phyloP scores from a whole-genome alignment of 2,329 filamentous ascomycete genomes.

The Exophiala sideris region DNA sequence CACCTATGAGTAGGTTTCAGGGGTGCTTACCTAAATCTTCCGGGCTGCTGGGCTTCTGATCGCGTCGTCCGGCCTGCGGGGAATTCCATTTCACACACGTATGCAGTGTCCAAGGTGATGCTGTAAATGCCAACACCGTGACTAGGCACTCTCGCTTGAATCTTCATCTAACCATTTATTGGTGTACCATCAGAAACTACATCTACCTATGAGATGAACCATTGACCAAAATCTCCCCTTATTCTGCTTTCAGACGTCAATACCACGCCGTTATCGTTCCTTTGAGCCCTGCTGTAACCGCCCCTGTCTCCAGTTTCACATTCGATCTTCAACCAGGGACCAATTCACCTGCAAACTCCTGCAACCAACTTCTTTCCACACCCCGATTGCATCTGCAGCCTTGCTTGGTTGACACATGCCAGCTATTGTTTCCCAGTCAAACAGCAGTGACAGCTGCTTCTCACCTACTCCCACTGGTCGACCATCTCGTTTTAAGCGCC shows the following conservation, averaged over 20 bases:
- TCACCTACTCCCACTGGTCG: background rate
- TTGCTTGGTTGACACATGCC: background rate
- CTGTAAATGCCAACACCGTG: background rate
- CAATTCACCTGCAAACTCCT: background rate
- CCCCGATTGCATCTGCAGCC: background rate
- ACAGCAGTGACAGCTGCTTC: background rate
- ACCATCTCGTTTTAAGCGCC: conserved; percentile 7
- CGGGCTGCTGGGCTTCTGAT: no score
- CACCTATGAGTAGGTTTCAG: no score
- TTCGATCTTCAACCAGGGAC: background rate
- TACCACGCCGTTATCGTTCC: conserved; percentile 8
- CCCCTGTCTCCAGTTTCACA: conserved; percentile 22
- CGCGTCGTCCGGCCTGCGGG: no score
- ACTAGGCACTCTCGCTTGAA: conserved; percentile 24
- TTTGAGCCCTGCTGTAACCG: conserved; percentile 1
- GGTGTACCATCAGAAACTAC: conserved; percentile 9
- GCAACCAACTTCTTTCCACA: background rate
- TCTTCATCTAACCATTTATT: conserved; percentile 14
- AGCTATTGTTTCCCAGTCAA: background rate
- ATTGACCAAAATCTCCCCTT: conserved; percentile 6
- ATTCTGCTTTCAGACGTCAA: conserved; percentile 10
- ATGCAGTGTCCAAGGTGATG: background rate
- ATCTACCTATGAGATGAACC: conserved; percentile 16
- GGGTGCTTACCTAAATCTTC: no score
- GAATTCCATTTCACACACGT: no score